phyloP scores from a whole-genome alignment of 73 alveolate species.

The Paramecium octaurelia region DNA sequence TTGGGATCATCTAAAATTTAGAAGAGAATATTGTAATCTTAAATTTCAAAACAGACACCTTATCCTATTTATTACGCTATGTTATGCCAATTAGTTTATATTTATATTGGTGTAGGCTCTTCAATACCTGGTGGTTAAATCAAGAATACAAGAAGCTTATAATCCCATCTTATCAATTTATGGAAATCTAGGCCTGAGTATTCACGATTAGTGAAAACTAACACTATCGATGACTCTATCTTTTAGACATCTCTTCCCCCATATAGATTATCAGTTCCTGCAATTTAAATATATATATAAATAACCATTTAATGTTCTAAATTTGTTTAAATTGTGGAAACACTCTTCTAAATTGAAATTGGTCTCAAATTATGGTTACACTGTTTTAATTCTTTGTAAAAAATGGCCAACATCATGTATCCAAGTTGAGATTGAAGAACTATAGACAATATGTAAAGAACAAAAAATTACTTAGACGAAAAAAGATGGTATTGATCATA shows the following conservation, averaged over 20 bases:
- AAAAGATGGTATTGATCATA: slow-evolving; percentile 36
- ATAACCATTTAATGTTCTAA: slow-evolving; percentile 24
- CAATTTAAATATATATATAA: not conserved
- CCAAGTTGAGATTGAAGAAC: slow-evolving; percentile 34
- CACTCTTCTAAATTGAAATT: slow-evolving; percentile 10
- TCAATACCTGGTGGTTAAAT: slow-evolving; percentile 25
- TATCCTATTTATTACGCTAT: not conserved
- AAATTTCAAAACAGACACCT: not conserved
- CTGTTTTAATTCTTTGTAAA: not conserved
- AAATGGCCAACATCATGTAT: slow-evolving; percentile 36
- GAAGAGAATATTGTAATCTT: not conserved
- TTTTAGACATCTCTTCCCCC: slow-evolving; percentile 41
- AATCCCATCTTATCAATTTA: not conserved
- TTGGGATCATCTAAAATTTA: not conserved
- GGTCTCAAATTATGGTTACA: not conserved
- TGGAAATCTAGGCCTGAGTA: not conserved
- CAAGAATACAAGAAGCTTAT: not conserved
- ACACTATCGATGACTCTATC: not conserved
- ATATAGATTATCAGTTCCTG: slow-evolving; percentile 49
- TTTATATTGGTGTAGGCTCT: not conserved
- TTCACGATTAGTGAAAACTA: not conserved
- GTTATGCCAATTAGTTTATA: slow-evolving; percentile 8
- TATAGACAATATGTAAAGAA: not conserved
- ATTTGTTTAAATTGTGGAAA: slow-evolving; percentile 11
- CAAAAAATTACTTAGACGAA: slow-evolving; percentile 22